Base-by-base conservation (phyloP, 768 basidiomycete species). In the Boletus coccyginus region DNA sequence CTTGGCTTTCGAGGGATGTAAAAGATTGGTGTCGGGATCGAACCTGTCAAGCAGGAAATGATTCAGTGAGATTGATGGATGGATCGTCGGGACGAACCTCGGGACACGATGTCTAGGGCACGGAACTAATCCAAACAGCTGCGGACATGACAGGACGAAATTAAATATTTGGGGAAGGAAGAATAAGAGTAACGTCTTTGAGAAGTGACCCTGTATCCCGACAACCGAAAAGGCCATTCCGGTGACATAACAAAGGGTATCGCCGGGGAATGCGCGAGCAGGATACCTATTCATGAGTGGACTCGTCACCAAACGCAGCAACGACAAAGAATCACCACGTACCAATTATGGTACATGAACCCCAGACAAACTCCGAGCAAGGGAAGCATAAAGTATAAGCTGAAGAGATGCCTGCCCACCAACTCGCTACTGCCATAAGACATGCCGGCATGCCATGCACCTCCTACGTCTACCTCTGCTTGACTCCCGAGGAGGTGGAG, bases 191-290 rank as follows among this genome's bases (percentile, higher is more conserved):
- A 99, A 77, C 0, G 97, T 99, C 74, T 99, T 99, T 51, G 92
- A 93, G 72, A 94, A 98, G 72, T 99, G 97, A 0, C 90, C 94
- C 66, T 97, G 92, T 59, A 99, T 98, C 24, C 94, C 95, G 33
- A 96, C 94, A 10, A 97, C 95, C 1, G 97, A 89, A 70, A 99
- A 98, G 5, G 97, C 93, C 97, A 99, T 99, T 57, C 97, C 97
- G 0, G 94, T 85, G 40, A 98, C 86, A 75, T 99, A 99, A 72
- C 97, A 99, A 32, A 99, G 80, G 5, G 97, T 99, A 70, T 99
- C 97, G 3, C 97, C 97, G 0, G 94, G 91, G 68, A 98, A 99
- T 0, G 84, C 93, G 21, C 89, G 82, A 11, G 97, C 94, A 7
- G 97, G 97, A 70, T 96, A 98, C 94, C 96, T 98, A 10, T 42